Base-by-base conservation (phyloP, 208 protist genomes). In the Leishmania amazonensis region DNA sequence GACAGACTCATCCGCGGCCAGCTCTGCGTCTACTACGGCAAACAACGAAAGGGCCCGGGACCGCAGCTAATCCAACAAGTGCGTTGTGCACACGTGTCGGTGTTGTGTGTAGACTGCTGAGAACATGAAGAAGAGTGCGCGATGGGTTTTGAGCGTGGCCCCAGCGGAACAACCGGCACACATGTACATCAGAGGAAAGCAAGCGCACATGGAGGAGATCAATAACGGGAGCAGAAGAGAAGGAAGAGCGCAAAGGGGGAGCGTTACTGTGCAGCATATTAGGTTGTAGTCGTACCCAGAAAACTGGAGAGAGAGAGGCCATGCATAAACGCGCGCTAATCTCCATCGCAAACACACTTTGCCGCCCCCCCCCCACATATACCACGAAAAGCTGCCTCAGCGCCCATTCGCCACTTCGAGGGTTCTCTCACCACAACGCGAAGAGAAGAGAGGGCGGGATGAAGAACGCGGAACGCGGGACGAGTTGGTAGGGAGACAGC, bases 1-100 rank as follows among this genome's bases (percentile, higher is more conserved):
- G 67, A 70, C 31, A 81, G 73, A 38, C 72, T 75, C 77, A 78
- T 83, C 3, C 1, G 11, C 9, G 47, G 47, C 19, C 51, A 54
- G 35, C 47, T 57, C 73, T 28, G n/a, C 51, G 49, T 62, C 17
- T 15, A 62, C 1, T 13, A 45, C 24, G 47, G 40, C 47, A 38
- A 47, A 19, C 13, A 62, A 35, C 24, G 62, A 53, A 74, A 47
- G 2, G 11, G n/a, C 9, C 28, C 7, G 40, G 24, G 40, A 45
- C 24, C 3, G 11, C 24, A 74, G 70, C 54, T 31, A 54, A 15
- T 51, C 9, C 62, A 31, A 51, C 49, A 13, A 6, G 47, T 35
- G 68, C 11, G 42, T 8, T 74, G 28, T 53, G 1, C 45, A 21
- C 70, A 31, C 24, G 45, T 38, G 45, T 53, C 42, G 24, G 2